These are phyloP conservation scores for Eimeria praecox DNA, from an alignment of 169 alveolate genomes.

Conservation along the genomic window DNA sequence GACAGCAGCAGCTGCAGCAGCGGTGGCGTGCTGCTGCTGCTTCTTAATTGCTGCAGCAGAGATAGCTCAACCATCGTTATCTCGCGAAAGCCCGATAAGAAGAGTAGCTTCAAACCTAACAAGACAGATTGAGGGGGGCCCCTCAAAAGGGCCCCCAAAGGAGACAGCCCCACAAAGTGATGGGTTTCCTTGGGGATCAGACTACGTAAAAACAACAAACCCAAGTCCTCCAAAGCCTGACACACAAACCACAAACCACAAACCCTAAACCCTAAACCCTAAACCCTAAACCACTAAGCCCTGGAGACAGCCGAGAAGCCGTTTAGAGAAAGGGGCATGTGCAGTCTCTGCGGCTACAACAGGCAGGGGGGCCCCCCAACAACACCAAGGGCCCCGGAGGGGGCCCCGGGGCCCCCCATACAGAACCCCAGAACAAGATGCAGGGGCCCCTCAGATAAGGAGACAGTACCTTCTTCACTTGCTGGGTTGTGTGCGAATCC, in stretches of 20 bases:
- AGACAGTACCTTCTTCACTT: background rate
- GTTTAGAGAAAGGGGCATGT: background rate
- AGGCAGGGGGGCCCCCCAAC: background rate
- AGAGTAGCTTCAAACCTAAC: conserved; percentile 39
- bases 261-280: conserved; percentile 31
- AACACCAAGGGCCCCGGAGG: background rate
- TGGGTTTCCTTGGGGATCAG: background rate
- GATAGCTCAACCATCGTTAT: conserved; percentile 11
- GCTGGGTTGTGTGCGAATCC: background rate
- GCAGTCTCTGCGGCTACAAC: background rate
- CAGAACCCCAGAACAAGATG: background rate
- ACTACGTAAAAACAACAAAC: background rate
- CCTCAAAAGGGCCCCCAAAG: conserved; percentile 59
- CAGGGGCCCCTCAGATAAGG: background rate
- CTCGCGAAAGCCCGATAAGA: background rate
- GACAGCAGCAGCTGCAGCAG: conserved; percentile 72
- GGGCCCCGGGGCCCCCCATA: conserved; percentile 37
- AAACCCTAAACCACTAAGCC: background rate
- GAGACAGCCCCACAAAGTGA: background rate
- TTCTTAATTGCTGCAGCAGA: conserved; percentile 50
- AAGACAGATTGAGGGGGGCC: conserved; percentile 41
- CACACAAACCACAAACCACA: background rate
- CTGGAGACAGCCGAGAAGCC: background rate
- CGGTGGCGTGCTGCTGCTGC: conserved; percentile 26
- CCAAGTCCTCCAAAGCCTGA: conserved; percentile 45